Evolutionary conservation across 2,329 filamentous ascomycete species (phyloP).

Genomic region (Fusarium haematococcum): DNA sequence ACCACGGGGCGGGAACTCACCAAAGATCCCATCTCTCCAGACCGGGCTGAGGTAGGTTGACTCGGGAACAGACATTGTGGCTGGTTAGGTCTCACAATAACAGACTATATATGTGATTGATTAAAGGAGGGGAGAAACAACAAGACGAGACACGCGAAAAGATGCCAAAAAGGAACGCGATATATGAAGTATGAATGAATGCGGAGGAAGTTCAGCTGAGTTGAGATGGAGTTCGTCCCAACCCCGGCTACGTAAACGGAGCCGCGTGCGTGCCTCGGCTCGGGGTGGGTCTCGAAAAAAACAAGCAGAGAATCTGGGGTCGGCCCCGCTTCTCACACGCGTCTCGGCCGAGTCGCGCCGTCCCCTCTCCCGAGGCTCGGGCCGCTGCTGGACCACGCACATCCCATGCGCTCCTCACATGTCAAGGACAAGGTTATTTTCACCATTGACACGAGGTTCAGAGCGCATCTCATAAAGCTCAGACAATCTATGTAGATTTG

Average conservation of each 20-base stretch:
- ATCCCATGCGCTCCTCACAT: neutral
- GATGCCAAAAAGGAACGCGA: neutral
- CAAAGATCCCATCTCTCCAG: slow-evolving; percentile 90
- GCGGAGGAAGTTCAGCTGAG: neutral
- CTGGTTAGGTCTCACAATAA: neutral
- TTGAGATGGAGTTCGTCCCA: neutral
- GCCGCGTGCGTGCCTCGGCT: slow-evolving; percentile 35
- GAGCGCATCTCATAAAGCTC: neutral
- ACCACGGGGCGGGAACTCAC: slow-evolving; percentile 58
- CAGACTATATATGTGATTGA: neutral
- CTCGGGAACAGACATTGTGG: slow-evolving; percentile 74
- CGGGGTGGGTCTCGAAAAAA: slow-evolving; percentile 16
- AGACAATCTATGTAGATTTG: neutral
- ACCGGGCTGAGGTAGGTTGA: slow-evolving; percentile 83
- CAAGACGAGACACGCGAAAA: neutral
- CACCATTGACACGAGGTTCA: neutral
- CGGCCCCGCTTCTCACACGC: neutral
- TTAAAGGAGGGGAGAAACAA: neutral
- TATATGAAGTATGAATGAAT: neutral
- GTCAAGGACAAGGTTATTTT: neutral
- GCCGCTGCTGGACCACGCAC: slow-evolving; percentile 11
- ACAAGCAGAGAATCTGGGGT: slow-evolving; percentile 26
- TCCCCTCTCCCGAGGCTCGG: neutral
- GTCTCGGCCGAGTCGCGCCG: slow-evolving; percentile 36
- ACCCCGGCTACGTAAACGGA: slow-evolving; percentile 2